A percentile compares a stretch with the other conserved stretches of the same genome.
Conservation (phyloP, 306 rosid genomes). For the Corylus heterophylla region DNA sequence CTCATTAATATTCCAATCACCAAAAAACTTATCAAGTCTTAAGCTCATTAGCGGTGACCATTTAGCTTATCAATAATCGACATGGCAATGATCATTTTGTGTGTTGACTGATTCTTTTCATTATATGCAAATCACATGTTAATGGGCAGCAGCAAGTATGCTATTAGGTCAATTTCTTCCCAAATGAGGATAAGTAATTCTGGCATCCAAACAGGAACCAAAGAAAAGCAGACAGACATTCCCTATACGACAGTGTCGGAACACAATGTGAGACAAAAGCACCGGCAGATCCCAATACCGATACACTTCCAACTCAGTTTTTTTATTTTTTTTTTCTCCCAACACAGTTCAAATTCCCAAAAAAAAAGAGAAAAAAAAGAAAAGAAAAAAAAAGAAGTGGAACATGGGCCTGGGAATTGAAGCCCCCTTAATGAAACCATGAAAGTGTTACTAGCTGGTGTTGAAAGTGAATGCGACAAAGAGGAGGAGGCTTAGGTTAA, state of each 20-base stretch:
- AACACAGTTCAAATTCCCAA: slow-evolving; percentile 29
- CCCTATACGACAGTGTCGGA: slow-evolving; percentile 36
- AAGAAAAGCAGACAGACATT: slow-evolving; percentile 34
- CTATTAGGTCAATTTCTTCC: too few relatives aligned
- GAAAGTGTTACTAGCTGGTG: slow-evolving; percentile 19
- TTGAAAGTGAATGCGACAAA: slow-evolving; percentile 55
- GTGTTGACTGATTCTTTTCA: too few relatives aligned
- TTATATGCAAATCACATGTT: too few relatives aligned
- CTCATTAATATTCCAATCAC: too few relatives aligned
- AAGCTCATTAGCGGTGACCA: too few relatives aligned
- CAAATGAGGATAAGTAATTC: slow-evolving; percentile 14
- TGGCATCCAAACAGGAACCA: slow-evolving; percentile 26
- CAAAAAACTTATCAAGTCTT: too few relatives aligned
- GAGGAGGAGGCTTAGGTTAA: slow-evolving; percentile 13
- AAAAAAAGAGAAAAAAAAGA: neutral
- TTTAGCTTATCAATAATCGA: too few relatives aligned
- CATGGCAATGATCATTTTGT: too few relatives aligned
- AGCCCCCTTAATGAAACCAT: slow-evolving; percentile 39
- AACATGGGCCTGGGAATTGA: slow-evolving; percentile 43
- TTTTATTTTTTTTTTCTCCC: neutral
- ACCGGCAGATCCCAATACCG: slow-evolving; percentile 63
- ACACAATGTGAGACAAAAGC: slow-evolving; percentile 52
- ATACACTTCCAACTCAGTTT: slow-evolving; percentile 3
- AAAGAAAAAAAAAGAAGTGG: too few relatives aligned
- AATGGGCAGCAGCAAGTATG: too few relatives aligned